Base-by-base conservation (phyloP, 371 early-diverging fungal genomes). In the Apophysomyces ossiformis region DNA sequence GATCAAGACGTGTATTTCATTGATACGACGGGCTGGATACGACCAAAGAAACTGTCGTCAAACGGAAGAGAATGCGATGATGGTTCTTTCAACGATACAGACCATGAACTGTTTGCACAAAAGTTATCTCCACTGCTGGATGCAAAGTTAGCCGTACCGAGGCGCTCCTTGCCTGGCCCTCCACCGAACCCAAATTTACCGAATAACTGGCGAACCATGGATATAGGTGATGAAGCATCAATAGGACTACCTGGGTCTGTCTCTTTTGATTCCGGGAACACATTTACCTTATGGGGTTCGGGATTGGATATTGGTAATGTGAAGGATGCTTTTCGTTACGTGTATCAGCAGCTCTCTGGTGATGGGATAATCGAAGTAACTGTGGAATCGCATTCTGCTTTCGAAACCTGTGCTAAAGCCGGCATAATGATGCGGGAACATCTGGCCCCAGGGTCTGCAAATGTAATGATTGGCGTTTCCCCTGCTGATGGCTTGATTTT, bases 401-500 rank as follows among this genome's bases (percentile, higher is more conserved):
- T 81, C 71, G 76, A 75, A 15, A 69, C 73, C 9, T 81, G 81
- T 60, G 81, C 81, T 13, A 81, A 81, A 47, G 81, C 81, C 1
- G 81, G 81, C 3, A 76, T 81, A 26, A 81, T 81, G 81, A 69
- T 81, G 35, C 73, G 81, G 8, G 81, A 81, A 39, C 81, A 81
- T 41, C 68, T 81, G 15, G 76, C 76, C 1, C 63, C 73, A 35
- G 76, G 78, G 0, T 72, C 81, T 9, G 75, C 81, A 7, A 43
- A 75, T 11, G 76, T 81, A 8, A 71, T 78, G 67, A 43, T 81
- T 18, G 81, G 81, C 26, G 69, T 81, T 15, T 78, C 81, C 18
- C 77, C 74, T 8, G 78, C 78, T 4, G 74, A 75, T 21, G 78
- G 81, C 12, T 47, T 81, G 3, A 76, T 81, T 67, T 50, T 78